Percentiles rank a stretch among this genome's conserved stretches.
Conservation (phyloP, 345 rosid genomes). For the Xanthoceras sorbifolium region DNA sequence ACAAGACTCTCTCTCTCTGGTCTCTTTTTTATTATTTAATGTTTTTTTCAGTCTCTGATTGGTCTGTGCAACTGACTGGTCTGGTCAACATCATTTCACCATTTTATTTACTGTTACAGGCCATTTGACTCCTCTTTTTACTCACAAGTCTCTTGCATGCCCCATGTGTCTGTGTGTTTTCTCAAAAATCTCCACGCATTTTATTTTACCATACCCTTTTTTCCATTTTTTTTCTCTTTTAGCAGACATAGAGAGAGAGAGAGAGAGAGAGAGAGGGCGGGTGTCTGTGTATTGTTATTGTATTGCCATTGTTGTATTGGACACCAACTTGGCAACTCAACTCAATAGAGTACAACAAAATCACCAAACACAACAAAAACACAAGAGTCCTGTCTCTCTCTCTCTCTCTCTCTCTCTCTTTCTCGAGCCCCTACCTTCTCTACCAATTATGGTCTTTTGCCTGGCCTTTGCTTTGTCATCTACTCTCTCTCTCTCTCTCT, state of each 20-base stretch:
- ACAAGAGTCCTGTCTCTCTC: constrained; percentile 26
- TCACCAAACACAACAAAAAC: constrained; percentile 22
- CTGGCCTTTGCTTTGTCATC: neutral
- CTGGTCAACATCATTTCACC: constrained; percentile 30
- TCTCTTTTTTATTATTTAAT: neutral
- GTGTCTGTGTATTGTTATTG: neutral
- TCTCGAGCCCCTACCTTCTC: constrained; percentile 50
- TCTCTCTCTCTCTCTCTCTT: constrained; percentile 39
- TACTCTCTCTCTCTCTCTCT: constrained; percentile 3
- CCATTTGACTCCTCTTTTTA: constrained; percentile 56
- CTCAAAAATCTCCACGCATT: constrained; percentile 9
- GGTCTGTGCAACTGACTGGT: constrained; percentile 19
- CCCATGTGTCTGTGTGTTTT: constrained; percentile 12
- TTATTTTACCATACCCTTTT: neutral
- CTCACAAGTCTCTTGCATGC: constrained; percentile 29
- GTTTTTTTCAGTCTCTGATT: neutral
- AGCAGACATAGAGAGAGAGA: neutral
- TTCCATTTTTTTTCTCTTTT: neutral
- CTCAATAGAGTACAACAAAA: neutral
- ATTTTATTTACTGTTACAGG: constrained; percentile 19
- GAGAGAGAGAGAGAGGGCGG: neutral
- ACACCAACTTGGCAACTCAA: constrained; percentile 13
- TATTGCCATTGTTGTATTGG: constrained; percentile 4
- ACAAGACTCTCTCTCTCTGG: constrained; percentile 19
- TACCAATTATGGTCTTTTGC: neutral